A percentile compares a stretch with the other conserved stretches of the same genome.
phyloP scores from a whole-genome alignment of 2,329 filamentous ascomycete genomes.

The Gyromitra esculenta region DNA sequence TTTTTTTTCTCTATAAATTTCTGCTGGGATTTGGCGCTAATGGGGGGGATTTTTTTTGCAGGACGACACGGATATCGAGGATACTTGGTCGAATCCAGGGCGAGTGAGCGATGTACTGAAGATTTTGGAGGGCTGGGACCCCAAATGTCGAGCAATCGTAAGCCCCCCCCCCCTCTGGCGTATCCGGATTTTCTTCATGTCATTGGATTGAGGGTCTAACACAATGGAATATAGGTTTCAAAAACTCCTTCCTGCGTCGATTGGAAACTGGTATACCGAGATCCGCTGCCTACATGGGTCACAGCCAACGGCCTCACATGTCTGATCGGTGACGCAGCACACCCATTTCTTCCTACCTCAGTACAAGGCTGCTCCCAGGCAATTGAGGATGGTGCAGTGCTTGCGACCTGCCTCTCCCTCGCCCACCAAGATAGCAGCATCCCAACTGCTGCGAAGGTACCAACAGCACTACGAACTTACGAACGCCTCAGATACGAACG shows the following conservation, averaged over 20 bases:
- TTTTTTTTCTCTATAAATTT: constrained; percentile 48
- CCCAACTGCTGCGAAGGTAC: constrained; percentile 58
- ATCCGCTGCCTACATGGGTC: constrained; percentile 65
- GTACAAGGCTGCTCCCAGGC: constrained; percentile 65
- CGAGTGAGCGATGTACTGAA: constrained; percentile 66
- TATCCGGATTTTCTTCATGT: not conserved
- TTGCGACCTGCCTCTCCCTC: constrained; percentile 62
- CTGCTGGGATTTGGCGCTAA: constrained; percentile 58
- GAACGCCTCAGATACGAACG: constrained; percentile 65
- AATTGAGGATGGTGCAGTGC: constrained; percentile 65
- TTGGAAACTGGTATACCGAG: constrained; percentile 66
- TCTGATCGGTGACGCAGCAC: constrained; percentile 66
- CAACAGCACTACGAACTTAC: constrained; percentile 62
- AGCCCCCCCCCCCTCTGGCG: constrained; percentile 44
- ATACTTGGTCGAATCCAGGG: constrained; percentile 68
- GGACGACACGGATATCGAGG: constrained; percentile 67
- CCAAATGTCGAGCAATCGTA: constrained; percentile 64
- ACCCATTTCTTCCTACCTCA: constrained; percentile 65
- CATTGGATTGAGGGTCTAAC: constrained; percentile 27
- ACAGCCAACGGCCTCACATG: constrained; percentile 63
- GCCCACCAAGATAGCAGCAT: constrained; percentile 45
- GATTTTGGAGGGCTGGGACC: constrained; percentile 66
- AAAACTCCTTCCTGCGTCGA: constrained; percentile 60
- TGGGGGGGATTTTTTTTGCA: constrained; percentile 45
- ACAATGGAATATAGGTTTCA: constrained; percentile 51